Conservation (phyloP, 1,284 basidiomycete species). For the Ceratobasidium sp. region DNA sequence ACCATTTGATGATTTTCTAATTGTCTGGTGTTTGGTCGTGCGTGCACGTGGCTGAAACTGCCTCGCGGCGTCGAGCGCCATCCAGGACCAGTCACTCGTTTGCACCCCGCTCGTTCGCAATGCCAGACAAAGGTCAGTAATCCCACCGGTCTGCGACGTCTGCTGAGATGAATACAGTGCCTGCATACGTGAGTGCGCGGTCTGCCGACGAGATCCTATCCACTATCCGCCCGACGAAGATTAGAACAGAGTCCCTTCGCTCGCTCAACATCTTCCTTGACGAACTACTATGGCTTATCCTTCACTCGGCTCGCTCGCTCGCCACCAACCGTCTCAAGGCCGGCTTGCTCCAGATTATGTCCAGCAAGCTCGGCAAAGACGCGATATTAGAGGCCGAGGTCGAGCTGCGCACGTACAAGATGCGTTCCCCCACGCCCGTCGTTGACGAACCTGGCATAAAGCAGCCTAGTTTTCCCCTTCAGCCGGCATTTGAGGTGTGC, state of each 20-base stretch:
- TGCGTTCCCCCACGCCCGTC: constrained; percentile 66
- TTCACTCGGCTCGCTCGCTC: constrained; percentile 78
- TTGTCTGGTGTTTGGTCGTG: constrained; percentile 29
- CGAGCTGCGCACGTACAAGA: constrained; percentile 87
- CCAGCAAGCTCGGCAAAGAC: constrained; percentile 85
- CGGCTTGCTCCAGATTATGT: constrained; percentile 78
- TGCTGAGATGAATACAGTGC: constrained; percentile 58
- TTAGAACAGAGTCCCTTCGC: constrained; percentile 77
- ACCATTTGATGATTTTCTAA: background rate
- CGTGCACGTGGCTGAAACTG: constrained; percentile 35
- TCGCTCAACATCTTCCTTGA: constrained; percentile 89
- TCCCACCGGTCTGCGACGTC: too few relatives aligned
- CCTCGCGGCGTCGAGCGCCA: background rate
- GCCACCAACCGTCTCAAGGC: constrained; percentile 79
- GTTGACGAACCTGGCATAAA: constrained; percentile 63
- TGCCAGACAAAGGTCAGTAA: constrained; percentile 38
- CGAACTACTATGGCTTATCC: constrained; percentile 83
- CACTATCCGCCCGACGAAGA: constrained; percentile 88
- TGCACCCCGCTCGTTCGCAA: constrained; percentile 20
- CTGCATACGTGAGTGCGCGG: constrained; percentile 79
- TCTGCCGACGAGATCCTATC: constrained; percentile 91
- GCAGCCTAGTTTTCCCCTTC: constrained; percentile 69
- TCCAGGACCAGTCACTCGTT: constrained; percentile 31
- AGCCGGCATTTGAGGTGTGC: constrained; percentile 80
- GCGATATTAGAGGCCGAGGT: constrained; percentile 93